Evolutionary conservation across 1,139 yeast genomes (phyloP).

Genomic region (Kodamaea arcana): DNA sequence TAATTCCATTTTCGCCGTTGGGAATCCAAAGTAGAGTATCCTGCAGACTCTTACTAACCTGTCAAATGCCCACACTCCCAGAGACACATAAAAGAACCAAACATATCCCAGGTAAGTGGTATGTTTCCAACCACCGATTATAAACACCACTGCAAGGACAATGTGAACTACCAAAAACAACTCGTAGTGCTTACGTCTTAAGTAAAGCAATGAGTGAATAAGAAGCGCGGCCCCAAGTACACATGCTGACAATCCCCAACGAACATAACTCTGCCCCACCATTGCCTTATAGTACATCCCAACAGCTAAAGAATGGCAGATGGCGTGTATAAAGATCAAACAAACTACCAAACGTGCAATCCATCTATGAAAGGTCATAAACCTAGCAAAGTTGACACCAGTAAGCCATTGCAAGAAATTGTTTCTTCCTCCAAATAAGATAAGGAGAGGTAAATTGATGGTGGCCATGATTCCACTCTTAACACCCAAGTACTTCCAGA

Average conservation of each 20-base stretch:
- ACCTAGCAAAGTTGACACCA: conserved; percentile 20
- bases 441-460: conserved; percentile 9
- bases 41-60: conserved; percentile 34
- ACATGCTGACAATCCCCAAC: conserved; percentile 29
- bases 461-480: conserved; percentile 31
- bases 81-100: conserved; percentile 34
- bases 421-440: conserved; percentile 23
- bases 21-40: conserved; percentile 36
- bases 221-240: conserved; percentile 29
- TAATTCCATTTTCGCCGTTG: conserved; percentile 29
- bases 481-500: conserved; percentile 26
- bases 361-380: conserved; percentile 21
- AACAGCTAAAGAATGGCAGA: neutral
- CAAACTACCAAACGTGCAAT: conserved; percentile 17
- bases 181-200: conserved; percentile 44
- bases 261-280: conserved; percentile 15
- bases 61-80: conserved; percentile 45
- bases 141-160: conserved; percentile 36
- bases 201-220: conserved; percentile 32
- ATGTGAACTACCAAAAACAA: conserved; percentile 41
- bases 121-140: conserved; percentile 42
- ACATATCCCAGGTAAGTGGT: conserved; percentile 35
- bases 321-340: conserved; percentile 16
- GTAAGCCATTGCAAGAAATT: conserved; percentile 24
- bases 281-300: neutral